phyloP scores from a whole-genome alignment of 2,329 filamentous ascomycete genomes.

The Phaeosphaeriaceae sp. region DNA sequence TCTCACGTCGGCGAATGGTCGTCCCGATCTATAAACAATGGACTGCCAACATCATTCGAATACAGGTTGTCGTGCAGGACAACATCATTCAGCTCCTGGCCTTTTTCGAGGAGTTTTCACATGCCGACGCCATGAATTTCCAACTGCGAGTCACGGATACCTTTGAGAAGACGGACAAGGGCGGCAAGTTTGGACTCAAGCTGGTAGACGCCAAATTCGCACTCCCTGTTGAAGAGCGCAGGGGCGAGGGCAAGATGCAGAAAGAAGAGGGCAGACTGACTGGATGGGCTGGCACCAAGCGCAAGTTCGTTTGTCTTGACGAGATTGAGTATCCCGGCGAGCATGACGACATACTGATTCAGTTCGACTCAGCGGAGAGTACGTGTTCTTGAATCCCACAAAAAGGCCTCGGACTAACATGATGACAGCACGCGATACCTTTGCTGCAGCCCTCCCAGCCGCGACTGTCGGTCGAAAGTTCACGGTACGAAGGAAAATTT shows the following conservation, averaged over 20 bases:
- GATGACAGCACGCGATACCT: slow-evolving; percentile 53
- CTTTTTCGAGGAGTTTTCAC: slow-evolving; percentile 87
- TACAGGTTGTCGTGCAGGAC: slow-evolving; percentile 82
- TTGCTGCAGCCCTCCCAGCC: slow-evolving; percentile 56
- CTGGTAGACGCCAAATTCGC: slow-evolving; percentile 92
- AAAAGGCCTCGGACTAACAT: slow-evolving; percentile 25
- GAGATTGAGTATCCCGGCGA: slow-evolving; percentile 89
- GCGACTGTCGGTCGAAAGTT: slow-evolving; percentile 51
- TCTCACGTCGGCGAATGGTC: slow-evolving; percentile 85
- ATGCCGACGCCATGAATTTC: slow-evolving; percentile 90
- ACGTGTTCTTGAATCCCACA: slow-evolving; percentile 47
- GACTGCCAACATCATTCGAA: slow-evolving; percentile 80
- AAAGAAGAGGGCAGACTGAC: slow-evolving; percentile 57
- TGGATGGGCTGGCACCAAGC: slow-evolving; percentile 64
- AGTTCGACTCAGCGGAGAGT: slow-evolving; percentile 83
- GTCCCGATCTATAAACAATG: slow-evolving; percentile 94
- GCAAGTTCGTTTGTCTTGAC: slow-evolving; percentile 83
- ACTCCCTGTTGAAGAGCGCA: slow-evolving; percentile 67
- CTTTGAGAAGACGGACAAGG: slow-evolving; percentile 69
- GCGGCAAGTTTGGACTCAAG: slow-evolving; percentile 72
- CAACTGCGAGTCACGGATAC: slow-evolving; percentile 83
- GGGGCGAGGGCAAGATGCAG: slow-evolving; percentile 58
- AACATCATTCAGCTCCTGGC: slow-evolving; percentile 79
- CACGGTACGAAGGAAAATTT: slow-evolving; percentile 54
- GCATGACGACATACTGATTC: slow-evolving; percentile 87